Conservation (phyloP, 2,329 filamentous ascomycete species). For the Colletotrichum sp. region DNA sequence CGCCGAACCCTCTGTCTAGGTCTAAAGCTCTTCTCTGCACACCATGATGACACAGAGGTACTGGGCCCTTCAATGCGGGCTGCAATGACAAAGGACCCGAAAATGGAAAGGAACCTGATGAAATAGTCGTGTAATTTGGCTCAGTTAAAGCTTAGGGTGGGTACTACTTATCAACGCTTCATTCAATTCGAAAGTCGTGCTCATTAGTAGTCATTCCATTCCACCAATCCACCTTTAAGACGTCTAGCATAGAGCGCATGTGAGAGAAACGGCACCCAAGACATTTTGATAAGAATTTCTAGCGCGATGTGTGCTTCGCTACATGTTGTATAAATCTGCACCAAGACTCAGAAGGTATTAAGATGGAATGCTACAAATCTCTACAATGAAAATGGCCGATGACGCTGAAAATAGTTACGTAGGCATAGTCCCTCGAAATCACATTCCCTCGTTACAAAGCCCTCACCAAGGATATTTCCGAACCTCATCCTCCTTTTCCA, state of each 20-base stretch:
- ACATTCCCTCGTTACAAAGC: fast-evolving
- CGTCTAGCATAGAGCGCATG: fast-evolving
- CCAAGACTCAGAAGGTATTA: not conserved
- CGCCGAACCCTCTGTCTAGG: not conserved
- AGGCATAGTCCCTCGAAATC: not conserved
- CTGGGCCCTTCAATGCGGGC: fast-evolving
- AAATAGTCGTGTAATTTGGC: fast-evolving
- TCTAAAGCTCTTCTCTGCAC: fast-evolving
- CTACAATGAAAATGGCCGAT: not conserved
- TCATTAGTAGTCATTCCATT: not conserved
- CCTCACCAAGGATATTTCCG: conserved; percentile 64
- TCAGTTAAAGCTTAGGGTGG: not conserved
- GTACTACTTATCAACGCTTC: not conserved
- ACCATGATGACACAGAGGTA: not conserved
- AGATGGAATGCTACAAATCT: not conserved
- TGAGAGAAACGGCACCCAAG: not conserved
- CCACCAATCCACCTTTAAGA: fast-evolving
- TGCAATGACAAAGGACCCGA: not conserved
- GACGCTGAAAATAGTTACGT: not conserved
- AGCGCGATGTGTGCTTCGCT: not conserved
- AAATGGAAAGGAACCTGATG: not conserved
- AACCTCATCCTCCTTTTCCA: conserved; percentile 64
- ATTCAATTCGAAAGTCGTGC: not conserved
- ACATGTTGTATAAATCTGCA: not conserved
- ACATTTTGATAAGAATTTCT: not conserved